Base-by-base conservation (phyloP, 2,329 filamentous ascomycete genomes). In the Hysterium pulicare region DNA sequence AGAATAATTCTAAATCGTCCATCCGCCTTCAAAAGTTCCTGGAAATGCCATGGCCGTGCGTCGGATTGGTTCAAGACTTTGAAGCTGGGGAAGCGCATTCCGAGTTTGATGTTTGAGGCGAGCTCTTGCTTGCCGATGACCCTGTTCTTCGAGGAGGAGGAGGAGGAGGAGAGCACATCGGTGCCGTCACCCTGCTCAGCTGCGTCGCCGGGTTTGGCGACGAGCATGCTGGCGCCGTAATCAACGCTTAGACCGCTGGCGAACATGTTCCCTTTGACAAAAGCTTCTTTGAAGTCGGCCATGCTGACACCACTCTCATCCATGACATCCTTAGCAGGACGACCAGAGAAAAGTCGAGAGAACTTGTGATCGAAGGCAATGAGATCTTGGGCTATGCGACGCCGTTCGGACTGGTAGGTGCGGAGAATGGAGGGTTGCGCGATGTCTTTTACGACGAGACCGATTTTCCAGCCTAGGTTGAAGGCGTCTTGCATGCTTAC, bases 401-500 rank as follows among this genome's bases (percentile, higher is more conserved):
- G 72, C 4, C 84, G 69, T 53, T 80, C 77, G 0, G 67, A 66
- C 24, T 76, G 64, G 47, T 79, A 80, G 1, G 76, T 79, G 43
- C 70, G 69, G 1, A 80, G 62, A 13, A 79, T 68, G 0, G 59
- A 56, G 0, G 64, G 63, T 7, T 67, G 50, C 1, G 65, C 58
- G 8, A 65, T 47, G 4, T 70, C 68, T 21, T 71, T 74, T 17
- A 78, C 58, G 0, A 77, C 76, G 21, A 71, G 57, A 0, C 69
- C 71, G 2, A 81, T 58, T 54, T 81, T 81, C 77, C 78, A 81
- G 21, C 73, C 76, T 0, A 81, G 66, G 49, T 81, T 81, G 61
- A 71, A 80, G 4, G 72, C 66, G 58, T 87, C 84, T 52, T 85
- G 82, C 78, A 87, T 84, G 22, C 73, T 78, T 2, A 85, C 78